These are phyloP conservation scores for Boehmeria nivea DNA, from an alignment of 306 rosid genomes.

Conservation along the genomic window DNA sequence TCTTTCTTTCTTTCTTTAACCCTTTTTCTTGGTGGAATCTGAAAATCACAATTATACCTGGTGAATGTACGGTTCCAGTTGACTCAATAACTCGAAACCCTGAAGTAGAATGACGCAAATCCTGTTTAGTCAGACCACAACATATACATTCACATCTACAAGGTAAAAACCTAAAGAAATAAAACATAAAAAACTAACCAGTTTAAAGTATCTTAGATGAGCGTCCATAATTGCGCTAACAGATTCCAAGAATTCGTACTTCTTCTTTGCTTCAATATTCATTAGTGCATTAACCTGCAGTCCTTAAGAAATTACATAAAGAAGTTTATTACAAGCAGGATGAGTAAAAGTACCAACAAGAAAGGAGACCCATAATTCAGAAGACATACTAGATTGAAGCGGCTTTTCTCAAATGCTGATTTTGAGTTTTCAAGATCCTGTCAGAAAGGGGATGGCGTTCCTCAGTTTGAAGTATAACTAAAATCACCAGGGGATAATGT, in stretches of 20 bases:
- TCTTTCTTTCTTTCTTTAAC: too few relatives aligned
- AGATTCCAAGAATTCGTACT: constrained; percentile 90
- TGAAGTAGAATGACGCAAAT: constrained; percentile 33
- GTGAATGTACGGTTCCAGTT: constrained; percentile 96
- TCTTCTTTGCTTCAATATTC: constrained; percentile 93
- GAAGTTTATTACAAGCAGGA: constrained; percentile 33
- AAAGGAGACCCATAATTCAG: constrained; percentile 25
- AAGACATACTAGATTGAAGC: constrained; percentile 92
- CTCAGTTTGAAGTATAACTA: constrained; percentile 2
- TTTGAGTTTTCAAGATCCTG: constrained; percentile 95
- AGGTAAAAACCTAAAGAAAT: constrained; percentile 1
- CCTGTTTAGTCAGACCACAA: constrained; percentile 23
- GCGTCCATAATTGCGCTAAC: constrained; percentile 98
- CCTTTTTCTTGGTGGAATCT: too few relatives aligned
- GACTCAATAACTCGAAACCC: constrained; percentile 84
- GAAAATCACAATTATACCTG: constrained; percentile 52
- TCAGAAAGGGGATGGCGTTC: constrained; percentile 24
- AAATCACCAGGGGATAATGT: background rate
- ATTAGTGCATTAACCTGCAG: constrained; percentile 91
- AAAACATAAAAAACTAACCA: constrained; percentile 52
- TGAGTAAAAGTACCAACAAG: constrained; percentile 9
- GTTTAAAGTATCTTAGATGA: constrained; percentile 92
- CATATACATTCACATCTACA: constrained; percentile 19
- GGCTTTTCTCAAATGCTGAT: constrained; percentile 91
- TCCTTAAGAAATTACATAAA: constrained; percentile 52